Percentiles rank a stretch among this genome's conserved stretches.
Conservation (phyloP, 192 early-diverging fungal species). For the Allomyces macrogynus region DNA sequence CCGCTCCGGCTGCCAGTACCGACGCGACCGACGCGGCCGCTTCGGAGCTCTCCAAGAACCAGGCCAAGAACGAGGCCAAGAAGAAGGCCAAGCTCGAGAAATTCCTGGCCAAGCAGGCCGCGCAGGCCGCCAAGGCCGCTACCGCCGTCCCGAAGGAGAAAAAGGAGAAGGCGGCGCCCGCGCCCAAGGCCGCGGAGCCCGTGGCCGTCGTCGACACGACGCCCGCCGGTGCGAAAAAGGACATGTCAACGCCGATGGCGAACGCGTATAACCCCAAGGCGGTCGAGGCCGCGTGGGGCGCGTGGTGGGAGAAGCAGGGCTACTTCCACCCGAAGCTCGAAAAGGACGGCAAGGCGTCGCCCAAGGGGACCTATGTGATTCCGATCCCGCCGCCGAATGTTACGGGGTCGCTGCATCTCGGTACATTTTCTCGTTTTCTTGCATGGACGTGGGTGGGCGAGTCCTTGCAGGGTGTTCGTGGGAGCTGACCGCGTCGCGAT, state of each 20-base stretch:
- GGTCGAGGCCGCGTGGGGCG: constrained; percentile 91
- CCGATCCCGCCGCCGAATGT: constrained; percentile 98
- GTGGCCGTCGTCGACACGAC: background rate
- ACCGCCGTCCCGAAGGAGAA: constrained; percentile 33
- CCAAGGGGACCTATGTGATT: constrained; percentile 71
- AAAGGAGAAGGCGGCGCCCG: constrained; percentile 7
- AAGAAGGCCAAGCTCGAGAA: constrained; percentile 80
- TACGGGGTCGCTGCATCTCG: constrained; percentile 86
- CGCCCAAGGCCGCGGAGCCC: background rate
- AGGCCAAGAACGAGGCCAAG: constrained; percentile 79
- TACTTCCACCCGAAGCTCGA: constrained; percentile 71
- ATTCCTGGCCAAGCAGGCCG: constrained; percentile 68
- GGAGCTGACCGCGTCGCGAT: background rate
- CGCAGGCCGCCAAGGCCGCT: constrained; percentile 3
- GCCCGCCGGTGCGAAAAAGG: constrained; percentile 14
- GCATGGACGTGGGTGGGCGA: no score
- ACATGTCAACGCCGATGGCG: constrained; percentile 54
- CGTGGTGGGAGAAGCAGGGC: constrained; percentile 88
- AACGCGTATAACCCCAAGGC: constrained; percentile 64
- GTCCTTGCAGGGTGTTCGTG: no score
- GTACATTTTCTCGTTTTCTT: background rate
- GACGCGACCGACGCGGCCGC: background rate
- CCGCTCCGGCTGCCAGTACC: background rate
- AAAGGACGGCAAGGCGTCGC: constrained; percentile 43
- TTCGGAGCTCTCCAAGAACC: constrained; percentile 38